Base-by-base conservation (phyloP, 768 basidiomycete species). In the Crassisporium funariophilum region DNA sequence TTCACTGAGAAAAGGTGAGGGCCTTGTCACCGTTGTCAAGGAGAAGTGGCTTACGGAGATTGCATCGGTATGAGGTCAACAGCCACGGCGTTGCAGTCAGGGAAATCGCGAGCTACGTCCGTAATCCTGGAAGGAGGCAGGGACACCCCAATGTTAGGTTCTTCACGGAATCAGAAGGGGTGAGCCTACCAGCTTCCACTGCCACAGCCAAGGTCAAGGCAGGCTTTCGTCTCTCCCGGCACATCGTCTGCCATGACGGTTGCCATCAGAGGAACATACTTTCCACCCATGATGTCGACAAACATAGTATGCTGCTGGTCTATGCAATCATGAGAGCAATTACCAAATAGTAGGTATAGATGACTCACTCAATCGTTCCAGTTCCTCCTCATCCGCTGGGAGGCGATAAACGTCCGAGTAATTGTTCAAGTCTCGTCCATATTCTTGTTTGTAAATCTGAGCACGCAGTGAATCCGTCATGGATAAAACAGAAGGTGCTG, bases 41-140 rank as follows among this genome's bases (percentile, higher is more conserved):
- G 46, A 12, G 27, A 23, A 44, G 15, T 31, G 10, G 67, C 86
- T 64, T 67, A 85, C 88, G 72, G 45, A 42, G 78, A 76, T 66
- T 88, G 83, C 85, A 90, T 86, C 44, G 88, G 88, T 51, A 88
- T 82, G 20, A 91, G 72, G 66, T 91, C 88, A 22, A 91, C 86
- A 27, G 84, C 89, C 21, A 91, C 84, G 17, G 79, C 76, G 52
- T 68, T 74, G 63, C 78, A 81, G 53, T 84, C 62, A 27, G 88
- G 86, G 61, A 84, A 91, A 57, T 89, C 84, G 38, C 74, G 73
- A 25, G 86, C 87, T 23, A 83, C 71, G 33, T 90, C 84, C 63
- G 86, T 76, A 54, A 90, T 86, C 88, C 89, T 91, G 52, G 24
- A 31, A 21, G 31, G 39, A 31, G 24, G 16, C 36, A 31, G 16